Base-by-base conservation (phyloP, 208 protist genomes). In the Trypanosoma caninum region DNA sequence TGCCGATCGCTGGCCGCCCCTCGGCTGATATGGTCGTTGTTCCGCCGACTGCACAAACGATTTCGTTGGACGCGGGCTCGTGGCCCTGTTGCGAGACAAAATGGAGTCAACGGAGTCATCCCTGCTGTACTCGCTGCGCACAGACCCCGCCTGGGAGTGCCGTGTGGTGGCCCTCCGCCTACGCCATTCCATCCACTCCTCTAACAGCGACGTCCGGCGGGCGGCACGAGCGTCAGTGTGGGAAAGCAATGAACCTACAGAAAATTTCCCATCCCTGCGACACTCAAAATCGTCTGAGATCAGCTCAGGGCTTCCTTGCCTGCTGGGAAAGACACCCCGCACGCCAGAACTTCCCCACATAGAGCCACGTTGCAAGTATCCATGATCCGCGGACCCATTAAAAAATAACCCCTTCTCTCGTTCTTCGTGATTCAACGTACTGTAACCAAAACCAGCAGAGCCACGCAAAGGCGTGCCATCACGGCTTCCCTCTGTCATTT, bases 121-220 rank as follows among this genome's bases (percentile, higher is more conserved):
- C 1, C 78, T 48, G 52, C 80, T 89, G 40, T 63, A 46, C 10
- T 56, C 71, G 56, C 80, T 87, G 20, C 44, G 11, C 45, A 57
- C 51, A 11, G 65, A 65, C n/a, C 45, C 37, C 13, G 59, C 28
- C 5, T 61, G 60, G 13, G 66, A 74, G 25, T 31, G 41, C 30
- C 58, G 60, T 18, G 58, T 31, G 10, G 52, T 57, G 0, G 57
- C 54, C 7, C 65, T 55, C 0, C 70, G 56, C 6, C 77, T 66
- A 0, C 76, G 72, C 84, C 84, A 91, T 13, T 74, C 72, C 18
- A 78, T 47, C 84, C 84, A 91, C 53, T 91, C 84, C 30, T 91
- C 78, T 56, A 85, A 70, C 9, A 91, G 67, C 30, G 84, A 84
- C 0, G 72, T 72, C 33, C 56, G 66, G 35, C 59, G 67, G 5